phyloP scores from a whole-genome alignment of 495 filamentous ascomycete species.

The Hyaloscypha hepaticicola region DNA sequence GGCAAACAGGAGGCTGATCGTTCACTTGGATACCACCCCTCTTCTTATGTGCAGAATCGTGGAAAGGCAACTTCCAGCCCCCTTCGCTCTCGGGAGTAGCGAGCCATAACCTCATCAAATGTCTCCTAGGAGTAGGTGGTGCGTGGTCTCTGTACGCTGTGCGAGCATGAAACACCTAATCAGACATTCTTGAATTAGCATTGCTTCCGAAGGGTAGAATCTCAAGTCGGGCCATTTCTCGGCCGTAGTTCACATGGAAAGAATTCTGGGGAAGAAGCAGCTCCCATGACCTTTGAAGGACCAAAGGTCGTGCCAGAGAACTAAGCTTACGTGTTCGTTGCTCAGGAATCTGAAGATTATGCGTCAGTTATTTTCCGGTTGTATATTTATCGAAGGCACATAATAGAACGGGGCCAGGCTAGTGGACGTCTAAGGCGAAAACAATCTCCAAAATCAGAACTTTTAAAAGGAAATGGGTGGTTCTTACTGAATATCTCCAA shows the following conservation, averaged over 20 bases:
- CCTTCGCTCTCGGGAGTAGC: slow-evolving; percentile 78
- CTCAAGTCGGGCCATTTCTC: neutral
- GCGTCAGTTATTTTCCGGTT: neutral
- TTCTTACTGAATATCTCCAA: slow-evolving; percentile 56
- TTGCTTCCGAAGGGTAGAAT: neutral
- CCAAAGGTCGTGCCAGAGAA: neutral
- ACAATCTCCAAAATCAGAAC: neutral
- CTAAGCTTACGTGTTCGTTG: slow-evolving; percentile 51
- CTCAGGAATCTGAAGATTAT: slow-evolving; percentile 61
- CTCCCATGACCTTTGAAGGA: neutral
- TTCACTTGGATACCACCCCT: slow-evolving; percentile 85
- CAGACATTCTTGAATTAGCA: neutral
- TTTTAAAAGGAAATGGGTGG: neutral
- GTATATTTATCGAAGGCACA: no score
- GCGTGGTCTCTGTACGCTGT: slow-evolving; percentile 67
- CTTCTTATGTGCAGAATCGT: slow-evolving; percentile 79
- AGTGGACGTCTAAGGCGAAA: no score
- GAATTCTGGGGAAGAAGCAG: neutral
- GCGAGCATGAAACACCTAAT: slow-evolving; percentile 58
- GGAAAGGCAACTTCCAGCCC: slow-evolving; percentile 82
- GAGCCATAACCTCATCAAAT: slow-evolving; percentile 86
- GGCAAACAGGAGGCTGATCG: slow-evolving; percentile 60
- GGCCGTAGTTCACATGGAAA: neutral
- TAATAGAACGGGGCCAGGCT: no score
- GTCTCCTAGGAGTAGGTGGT: slow-evolving; percentile 60